Percentiles rank a stretch among this genome's conserved stretches.
Evolutionary conservation across 306 rosid genomes (phyloP).

Genomic region (Prunus padus): DNA sequence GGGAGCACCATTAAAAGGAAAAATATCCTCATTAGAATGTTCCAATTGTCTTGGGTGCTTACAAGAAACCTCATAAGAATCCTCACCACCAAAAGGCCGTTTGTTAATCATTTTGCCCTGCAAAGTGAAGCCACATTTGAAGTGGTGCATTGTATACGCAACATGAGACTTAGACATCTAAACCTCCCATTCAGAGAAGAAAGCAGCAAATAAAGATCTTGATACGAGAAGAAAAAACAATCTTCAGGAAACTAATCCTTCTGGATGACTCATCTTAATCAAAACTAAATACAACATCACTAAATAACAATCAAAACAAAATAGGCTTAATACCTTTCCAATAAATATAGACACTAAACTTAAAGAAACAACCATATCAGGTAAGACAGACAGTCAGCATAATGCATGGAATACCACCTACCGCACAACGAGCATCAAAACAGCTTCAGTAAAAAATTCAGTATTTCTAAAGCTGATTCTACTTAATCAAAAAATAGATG

Average conservation of each 20-base stretch:
- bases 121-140: conserved; percentile 14
- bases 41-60: conserved; percentile 33
- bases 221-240: conserved; percentile 1
- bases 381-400: background rate
- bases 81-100: conserved; percentile 27
- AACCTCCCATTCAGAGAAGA: background rate
- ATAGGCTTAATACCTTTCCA: background rate
- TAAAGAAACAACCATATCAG: background rate
- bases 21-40: conserved; percentile 17
- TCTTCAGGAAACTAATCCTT: background rate
- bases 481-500: background rate
- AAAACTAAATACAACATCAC: too few relatives aligned
- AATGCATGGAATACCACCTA: background rate
- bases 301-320: background rate
- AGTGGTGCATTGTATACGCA: conserved; percentile 2
- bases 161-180: background rate
- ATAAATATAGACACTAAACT: background rate
- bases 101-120: conserved; percentile 35
- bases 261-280: background rate
- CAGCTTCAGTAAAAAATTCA: background rate
- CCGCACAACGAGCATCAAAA: background rate
- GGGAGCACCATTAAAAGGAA: conserved; percentile 6
- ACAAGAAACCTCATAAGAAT: conserved; percentile 33
- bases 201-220: background rate
- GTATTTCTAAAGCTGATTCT: background rate